These are phyloP conservation scores for Tephrocybe rancida DNA, from an alignment of 768 basidiomycete species.

Conservation along the genomic window DNA sequence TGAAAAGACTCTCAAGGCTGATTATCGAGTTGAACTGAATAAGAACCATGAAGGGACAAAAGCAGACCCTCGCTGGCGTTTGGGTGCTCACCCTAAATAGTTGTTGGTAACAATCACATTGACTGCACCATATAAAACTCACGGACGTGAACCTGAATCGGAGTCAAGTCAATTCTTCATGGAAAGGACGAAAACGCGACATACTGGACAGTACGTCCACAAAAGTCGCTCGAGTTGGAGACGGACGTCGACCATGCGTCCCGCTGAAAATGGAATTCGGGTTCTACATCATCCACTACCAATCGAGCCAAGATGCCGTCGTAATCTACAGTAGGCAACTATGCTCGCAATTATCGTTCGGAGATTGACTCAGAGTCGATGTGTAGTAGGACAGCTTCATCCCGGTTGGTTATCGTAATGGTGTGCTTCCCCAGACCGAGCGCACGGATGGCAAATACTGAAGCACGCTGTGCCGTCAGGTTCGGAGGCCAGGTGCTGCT, in stretches of 20 bases:
- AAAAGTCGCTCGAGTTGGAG: background rate
- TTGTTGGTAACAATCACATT: background rate
- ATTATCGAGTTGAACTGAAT: constrained; percentile 10
- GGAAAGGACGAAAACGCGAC: background rate
- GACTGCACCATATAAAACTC: background rate
- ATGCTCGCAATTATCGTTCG: too few species aligned
- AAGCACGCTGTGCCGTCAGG: background rate
- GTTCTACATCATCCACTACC: constrained; percentile 3
- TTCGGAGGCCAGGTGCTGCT: background rate
- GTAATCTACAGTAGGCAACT: constrained; percentile 6
- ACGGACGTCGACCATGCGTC: constrained; percentile 3
- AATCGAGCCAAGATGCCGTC: background rate
- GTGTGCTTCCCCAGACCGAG: background rate
- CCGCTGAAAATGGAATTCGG: constrained; percentile 1
- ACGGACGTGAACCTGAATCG: constrained; percentile 1
- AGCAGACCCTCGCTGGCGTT: too few species aligned
- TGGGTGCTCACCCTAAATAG: too few species aligned
- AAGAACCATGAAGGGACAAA: constrained; percentile 4
- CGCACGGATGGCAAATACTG: background rate
- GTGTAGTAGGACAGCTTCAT: background rate
- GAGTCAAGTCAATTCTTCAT: background rate
- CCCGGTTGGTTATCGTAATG: constrained; percentile 3
- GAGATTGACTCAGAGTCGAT: constrained; percentile 5
- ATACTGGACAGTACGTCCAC: constrained; percentile 3
- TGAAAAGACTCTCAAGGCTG: background rate